Evolutionary conservation across 441 rosid species (phyloP), one percentile per base, ranked within the genome.

Genomic region (Theobroma grandiflorum): DNA sequence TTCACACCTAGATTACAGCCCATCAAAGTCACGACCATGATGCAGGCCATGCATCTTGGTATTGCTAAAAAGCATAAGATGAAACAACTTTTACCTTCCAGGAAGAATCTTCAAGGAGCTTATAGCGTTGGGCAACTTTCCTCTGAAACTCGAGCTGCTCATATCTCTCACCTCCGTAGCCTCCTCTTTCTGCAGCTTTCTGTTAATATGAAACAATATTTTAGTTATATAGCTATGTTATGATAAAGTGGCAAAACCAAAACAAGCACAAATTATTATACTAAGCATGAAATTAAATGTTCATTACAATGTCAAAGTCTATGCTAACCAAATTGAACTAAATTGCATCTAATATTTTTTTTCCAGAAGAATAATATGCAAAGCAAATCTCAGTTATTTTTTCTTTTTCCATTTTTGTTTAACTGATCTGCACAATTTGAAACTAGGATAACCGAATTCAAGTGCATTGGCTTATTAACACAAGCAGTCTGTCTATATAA

Each of bases 141-240:
- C 10, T 91, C 84, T 96, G 99, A 86, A 96, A 91, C 82, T 96
- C 97, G 10, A 95, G 88, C 50, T 82, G 85, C 80, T 97, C 99
- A 37, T 95, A 97, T 81, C 98, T 91, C 93, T 97, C 99, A 16
- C 83, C 93, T 62, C 99, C 98, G 69, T 92, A 97, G 72, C 98
- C 98, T 75, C 99, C 98, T 86, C 99, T 93, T 81, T 95, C 97
- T 0, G 97, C 93, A 82, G 99, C 98, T 92, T 86, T 91, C 90
- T 93, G 88, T 68, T 59, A 76, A 81, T 64, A 79, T 75, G 18
- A 40, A 72, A 59, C 14, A 43, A 62, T 43, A 59, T 22, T 40
- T 74, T 3, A 53, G 52, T 68, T 35, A 43, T 35, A 33, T 3
- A 75, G 4, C 6, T 37, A 70, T 16, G 37, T 20, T 65, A 40